These are phyloP conservation scores for Halenospora varia DNA, from an alignment of 495 filamentous ascomycete species.

Conservation along the genomic window DNA sequence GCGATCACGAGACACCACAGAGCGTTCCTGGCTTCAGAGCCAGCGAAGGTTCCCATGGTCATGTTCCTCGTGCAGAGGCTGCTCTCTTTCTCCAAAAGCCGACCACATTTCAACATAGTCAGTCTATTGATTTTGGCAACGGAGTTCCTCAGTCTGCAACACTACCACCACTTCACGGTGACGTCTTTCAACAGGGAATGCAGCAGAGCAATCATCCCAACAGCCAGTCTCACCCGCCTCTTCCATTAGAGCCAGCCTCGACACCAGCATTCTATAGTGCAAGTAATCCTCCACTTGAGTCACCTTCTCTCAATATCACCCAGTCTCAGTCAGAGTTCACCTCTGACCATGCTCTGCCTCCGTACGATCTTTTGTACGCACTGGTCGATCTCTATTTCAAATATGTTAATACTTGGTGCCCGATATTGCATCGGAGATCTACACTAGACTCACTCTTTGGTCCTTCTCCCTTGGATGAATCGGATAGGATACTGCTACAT, in stretches of 20 bases:
- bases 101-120: slow-evolving; percentile 30
- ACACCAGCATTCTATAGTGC: slow-evolving; percentile 36
- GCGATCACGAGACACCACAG: slow-evolving; percentile 38
- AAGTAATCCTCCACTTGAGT: slow-evolving; percentile 35
- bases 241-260: slow-evolving; percentile 17
- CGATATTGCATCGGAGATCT: slow-evolving; percentile 76
- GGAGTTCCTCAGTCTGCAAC: slow-evolving; percentile 23
- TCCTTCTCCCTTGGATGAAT: slow-evolving; percentile 64
- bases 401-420: slow-evolving; percentile 85
- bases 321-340: slow-evolving; percentile 24
- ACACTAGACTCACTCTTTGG: slow-evolving; percentile 82
- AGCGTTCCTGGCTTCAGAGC: slow-evolving; percentile 30
- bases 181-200: slow-evolving; percentile 21
- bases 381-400: slow-evolving; percentile 86
- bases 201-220: slow-evolving; percentile 14
- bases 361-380: slow-evolving; percentile 78
- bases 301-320: slow-evolving; percentile 38
- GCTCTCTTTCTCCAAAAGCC: slow-evolving; percentile 61
- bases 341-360: slow-evolving; percentile 72
- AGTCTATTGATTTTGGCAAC: slow-evolving; percentile 22
- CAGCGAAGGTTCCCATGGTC: slow-evolving; percentile 34
- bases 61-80: slow-evolving; percentile 54
- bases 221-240: slow-evolving; percentile 2
- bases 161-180: slow-evolving; percentile 17
- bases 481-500: slow-evolving; percentile 75